phyloP scores from a whole-genome alignment of 2,329 filamentous ascomycete species.

The Hypoxylon sp. region DNA sequence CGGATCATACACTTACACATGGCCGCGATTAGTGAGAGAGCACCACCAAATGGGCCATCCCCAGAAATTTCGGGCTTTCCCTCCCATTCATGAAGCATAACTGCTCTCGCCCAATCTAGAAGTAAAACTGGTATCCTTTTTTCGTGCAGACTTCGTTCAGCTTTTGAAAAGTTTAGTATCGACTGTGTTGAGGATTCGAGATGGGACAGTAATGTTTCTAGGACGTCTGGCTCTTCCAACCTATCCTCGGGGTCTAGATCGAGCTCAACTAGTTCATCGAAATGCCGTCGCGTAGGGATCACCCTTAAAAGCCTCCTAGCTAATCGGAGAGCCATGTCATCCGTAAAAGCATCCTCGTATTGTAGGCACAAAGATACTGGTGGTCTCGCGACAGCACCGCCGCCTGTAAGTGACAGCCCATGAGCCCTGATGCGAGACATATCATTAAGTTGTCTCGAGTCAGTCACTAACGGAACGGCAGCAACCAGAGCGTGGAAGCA shows the following conservation, averaged over 20 bases:
- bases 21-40: conserved; percentile 77
- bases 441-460: conserved; percentile 64
- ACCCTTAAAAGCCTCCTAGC: conserved; percentile 69
- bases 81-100: conserved; percentile 85
- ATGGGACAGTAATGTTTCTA: conserved; percentile 63
- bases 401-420: conserved; percentile 62
- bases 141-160: conserved; percentile 67
- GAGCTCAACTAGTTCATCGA: conserved; percentile 58
- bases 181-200: conserved; percentile 64
- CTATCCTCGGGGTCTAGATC: conserved; percentile 52
- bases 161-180: conserved; percentile 61
- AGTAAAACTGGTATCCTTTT: conserved; percentile 67
- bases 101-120: conserved; percentile 78
- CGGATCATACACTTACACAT: conserved; percentile 69
- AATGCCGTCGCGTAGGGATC: conserved; percentile 64
- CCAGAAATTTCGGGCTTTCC: conserved; percentile 76
- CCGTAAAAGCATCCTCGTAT: conserved; percentile 72
- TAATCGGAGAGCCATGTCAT: conserved; percentile 69
- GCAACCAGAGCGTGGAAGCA: conserved; percentile 73
- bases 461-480: conserved; percentile 63
- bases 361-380: conserved; percentile 65
- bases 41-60: conserved; percentile 79
- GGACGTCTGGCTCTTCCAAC: conserved; percentile 55
- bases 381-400: conserved; percentile 60
- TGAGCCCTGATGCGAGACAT: conserved; percentile 71